Evolutionary conservation across 2,329 filamentous ascomycete genomes (phyloP).

Genomic region (Fusarium kyushuense): DNA sequence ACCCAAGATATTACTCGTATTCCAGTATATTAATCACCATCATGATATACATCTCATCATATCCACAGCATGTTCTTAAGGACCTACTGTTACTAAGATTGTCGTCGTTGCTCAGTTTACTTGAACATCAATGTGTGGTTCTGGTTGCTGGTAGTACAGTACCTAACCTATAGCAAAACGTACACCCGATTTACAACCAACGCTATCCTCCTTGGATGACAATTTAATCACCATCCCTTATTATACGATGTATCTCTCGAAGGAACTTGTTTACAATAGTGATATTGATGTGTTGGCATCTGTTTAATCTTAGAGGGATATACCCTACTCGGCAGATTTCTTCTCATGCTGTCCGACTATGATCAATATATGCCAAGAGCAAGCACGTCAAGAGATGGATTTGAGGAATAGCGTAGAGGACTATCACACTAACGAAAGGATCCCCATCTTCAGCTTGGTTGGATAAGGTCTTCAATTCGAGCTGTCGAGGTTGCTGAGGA

Average conservation of each 20-base stretch:
- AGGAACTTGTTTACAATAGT: not conserved
- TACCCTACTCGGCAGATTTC: not conserved
- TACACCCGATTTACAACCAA: not conserved
- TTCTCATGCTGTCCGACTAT: not conserved
- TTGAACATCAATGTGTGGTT: not conserved
- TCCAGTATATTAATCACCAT: not conserved
- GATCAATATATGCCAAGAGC: not conserved
- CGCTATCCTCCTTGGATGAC: not conserved
- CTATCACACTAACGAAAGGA: not conserved
- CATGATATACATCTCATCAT: not conserved
- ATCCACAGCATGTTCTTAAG: not conserved
- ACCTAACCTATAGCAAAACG: not conserved
- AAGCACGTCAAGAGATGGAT: not conserved
- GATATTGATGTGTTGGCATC: not conserved
- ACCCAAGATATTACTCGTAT: not conserved
- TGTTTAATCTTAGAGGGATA: not conserved
- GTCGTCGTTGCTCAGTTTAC: not conserved
- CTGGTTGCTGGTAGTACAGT: not conserved
- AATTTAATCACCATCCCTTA: not conserved
- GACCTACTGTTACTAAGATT: too few species aligned
- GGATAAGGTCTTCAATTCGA: not conserved
- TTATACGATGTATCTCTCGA: not conserved
- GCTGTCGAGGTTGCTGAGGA: not conserved
- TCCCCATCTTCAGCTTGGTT: not conserved
- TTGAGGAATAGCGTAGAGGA: not conserved